These are phyloP conservation scores for Bromus sterilis DNA, from an alignment of 176 grass and related monocot genomes.

Conservation along the genomic window DNA sequence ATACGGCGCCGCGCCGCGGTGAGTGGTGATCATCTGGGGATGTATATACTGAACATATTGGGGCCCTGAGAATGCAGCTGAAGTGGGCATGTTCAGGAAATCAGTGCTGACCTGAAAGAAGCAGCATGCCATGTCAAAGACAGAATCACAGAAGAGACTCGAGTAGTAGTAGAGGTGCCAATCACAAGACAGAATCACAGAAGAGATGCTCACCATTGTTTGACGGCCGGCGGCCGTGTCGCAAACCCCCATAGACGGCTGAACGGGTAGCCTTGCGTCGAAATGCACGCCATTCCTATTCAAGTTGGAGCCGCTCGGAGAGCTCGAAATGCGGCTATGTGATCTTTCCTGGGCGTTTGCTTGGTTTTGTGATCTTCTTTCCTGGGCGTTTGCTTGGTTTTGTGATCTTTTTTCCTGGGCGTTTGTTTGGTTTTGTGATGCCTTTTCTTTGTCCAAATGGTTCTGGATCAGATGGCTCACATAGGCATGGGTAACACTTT, in stretches of 20 bases:
- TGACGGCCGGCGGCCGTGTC: not conserved
- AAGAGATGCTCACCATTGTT: conserved; percentile 21
- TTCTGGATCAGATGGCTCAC: conserved; percentile 52
- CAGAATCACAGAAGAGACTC: not conserved
- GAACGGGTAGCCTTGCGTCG: not conserved
- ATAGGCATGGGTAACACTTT: conserved; percentile 50
- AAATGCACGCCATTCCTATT: not conserved
- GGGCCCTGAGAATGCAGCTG: not conserved
- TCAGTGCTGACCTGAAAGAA: conserved; percentile 21
- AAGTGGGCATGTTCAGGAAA: conserved; percentile 14
- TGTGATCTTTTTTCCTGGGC: not conserved
- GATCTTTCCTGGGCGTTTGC: conserved; percentile 11
- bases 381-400: conserved; percentile 17
- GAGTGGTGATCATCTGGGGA: conserved; percentile 16
- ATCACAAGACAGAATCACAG: not conserved
- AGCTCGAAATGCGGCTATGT: not conserved
- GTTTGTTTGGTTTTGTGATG: conserved; percentile 10
- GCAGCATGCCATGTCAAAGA: not conserved
- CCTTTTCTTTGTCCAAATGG: conserved; percentile 45
- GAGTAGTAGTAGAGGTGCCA: not conserved
- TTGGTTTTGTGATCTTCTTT: not conserved
- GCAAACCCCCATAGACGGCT: not conserved
- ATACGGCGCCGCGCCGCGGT: not conserved
- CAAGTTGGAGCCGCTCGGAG: not conserved
- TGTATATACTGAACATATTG: conserved; percentile 42